These are phyloP conservation scores for Oryza nivara DNA, from an alignment of 176 grass and related monocot species.

Conservation along the genomic window DNA sequence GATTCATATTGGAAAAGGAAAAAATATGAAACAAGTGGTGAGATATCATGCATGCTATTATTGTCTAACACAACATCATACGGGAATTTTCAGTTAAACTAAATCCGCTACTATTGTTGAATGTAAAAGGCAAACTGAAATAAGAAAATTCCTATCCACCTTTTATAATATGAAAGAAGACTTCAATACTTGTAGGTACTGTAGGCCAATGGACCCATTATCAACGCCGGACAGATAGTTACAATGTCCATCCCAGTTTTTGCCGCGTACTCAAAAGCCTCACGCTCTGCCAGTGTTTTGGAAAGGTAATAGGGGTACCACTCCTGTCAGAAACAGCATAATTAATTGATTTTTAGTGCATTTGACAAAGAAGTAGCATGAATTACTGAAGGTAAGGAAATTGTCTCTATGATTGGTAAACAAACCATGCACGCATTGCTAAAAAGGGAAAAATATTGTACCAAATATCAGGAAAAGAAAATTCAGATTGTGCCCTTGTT, in stretches of 20 bases:
- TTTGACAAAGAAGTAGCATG: neutral
- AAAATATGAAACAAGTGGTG: no score
- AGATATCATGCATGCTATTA: no score
- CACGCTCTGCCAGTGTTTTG: conserved; percentile 55
- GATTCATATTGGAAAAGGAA: no score
- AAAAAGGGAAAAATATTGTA: no score
- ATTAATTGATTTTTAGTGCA: neutral
- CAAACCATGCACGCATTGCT: no score
- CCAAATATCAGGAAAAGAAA: no score
- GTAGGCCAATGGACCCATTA: conserved; percentile 48
- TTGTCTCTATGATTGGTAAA: neutral
- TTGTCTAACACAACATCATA: no score
- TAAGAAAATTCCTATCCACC: conserved; percentile 25
- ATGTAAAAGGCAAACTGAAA: conserved; percentile 8
- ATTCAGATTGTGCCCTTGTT: no score
- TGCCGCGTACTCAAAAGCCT: conserved; percentile 45
- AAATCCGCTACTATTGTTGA: neutral
- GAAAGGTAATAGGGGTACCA: conserved; percentile 49
- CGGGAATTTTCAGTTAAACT: neutral
- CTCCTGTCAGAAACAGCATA: conserved; percentile 38
- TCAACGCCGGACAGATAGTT: conserved; percentile 37
- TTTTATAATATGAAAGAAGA: conserved; percentile 46
- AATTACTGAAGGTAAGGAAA: neutral
- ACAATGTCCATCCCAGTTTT: conserved; percentile 54
- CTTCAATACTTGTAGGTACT: conserved; percentile 45